Evolutionary conservation across 163 green algal genomes (phyloP), one percentile per base, ranked within the genome.

Genomic region (Chlamydomonas reinhardtii): DNA sequence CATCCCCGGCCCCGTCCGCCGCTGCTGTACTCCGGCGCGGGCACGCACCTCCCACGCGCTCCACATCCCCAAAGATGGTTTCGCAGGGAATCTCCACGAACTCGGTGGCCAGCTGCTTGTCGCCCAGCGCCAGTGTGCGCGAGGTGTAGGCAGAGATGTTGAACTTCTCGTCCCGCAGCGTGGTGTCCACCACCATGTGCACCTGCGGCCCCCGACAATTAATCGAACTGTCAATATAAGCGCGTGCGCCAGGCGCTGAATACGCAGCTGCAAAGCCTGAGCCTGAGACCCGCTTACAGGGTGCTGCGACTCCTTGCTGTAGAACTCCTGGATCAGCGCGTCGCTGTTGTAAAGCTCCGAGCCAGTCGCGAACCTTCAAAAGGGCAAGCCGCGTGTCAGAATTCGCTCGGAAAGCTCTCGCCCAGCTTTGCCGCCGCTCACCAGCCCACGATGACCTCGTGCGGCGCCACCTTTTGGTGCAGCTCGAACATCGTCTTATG

Each of bases 401-500:
- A 70, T 70, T 15, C 37, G 15, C 69, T 52, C 16, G 8, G 27
- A 16, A 31, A 68, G 48, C 32, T 14, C 39, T 6, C 14, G 64
- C 56, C 62, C 39, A 54, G 16, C 25, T 76, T 35, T 65, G 76
- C 27, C n/a, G 59, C 19, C 34, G 71, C 91, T 93, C 82, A 99
- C 97, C 97, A 99, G 73, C 97, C 97, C 1, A 99, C 94, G 31
- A 99, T 95, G 25, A 88, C 77, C 78, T 99, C 97, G 32, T 94
- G 94, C n/a, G 93, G 91, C 74, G 96, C 95, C 31, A 99, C 97
- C 61, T 93, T 95, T 43, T 97, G 94, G 79, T 99, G 97, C 54
- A 99, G 92, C n/a, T 97, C 94, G n/a, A 97, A 92, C 95, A 99
- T 97, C 6, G 96, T 99, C 56, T 95, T 96, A 90, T 99, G 97